phyloP scores from a whole-genome alignment of 306 rosid species.

The Quercus suber region DNA sequence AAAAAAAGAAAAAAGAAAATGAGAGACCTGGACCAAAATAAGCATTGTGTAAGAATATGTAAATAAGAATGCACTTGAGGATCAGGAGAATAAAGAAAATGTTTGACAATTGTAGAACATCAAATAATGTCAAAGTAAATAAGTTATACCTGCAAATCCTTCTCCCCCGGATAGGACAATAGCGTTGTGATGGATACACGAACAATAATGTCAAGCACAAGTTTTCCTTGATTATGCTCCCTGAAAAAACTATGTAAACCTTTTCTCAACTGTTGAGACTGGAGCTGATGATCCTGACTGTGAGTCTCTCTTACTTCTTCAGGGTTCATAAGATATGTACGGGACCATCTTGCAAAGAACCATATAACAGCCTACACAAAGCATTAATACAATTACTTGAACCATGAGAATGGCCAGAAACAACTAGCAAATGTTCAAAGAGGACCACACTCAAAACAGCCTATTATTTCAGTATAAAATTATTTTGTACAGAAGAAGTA shows the following conservation, averaged over 20 bases:
- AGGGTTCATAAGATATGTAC: slow-evolving; percentile 75
- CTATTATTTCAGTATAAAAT: not conserved
- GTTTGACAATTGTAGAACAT: slow-evolving; percentile 3
- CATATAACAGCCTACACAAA: slow-evolving; percentile 82
- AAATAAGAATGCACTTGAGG: slow-evolving; percentile 10
- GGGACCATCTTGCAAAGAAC: slow-evolving; percentile 98
- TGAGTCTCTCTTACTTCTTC: slow-evolving; percentile 41
- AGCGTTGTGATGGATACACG: slow-evolving; percentile 70
- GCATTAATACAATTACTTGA: slow-evolving; percentile 18
- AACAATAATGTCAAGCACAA: slow-evolving; percentile 80
- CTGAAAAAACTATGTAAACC: slow-evolving; percentile 67
- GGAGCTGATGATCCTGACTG: slow-evolving; percentile 35
- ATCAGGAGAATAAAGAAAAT: slow-evolving; percentile 10
- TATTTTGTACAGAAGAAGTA: not conserved
- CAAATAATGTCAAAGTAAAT: slow-evolving; percentile 16
- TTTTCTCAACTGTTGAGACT: slow-evolving; percentile 44
- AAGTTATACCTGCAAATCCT: slow-evolving; percentile 77
- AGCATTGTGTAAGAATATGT: not conserved
- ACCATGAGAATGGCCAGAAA: not conserved
- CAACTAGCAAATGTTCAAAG: slow-evolving; percentile 1
- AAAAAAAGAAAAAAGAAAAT: too few relatives aligned
- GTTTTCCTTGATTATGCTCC: slow-evolving; percentile 78
- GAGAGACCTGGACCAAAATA: not conserved
- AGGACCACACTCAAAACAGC: slow-evolving; percentile 1
- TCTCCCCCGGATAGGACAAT: slow-evolving; percentile 82